Base-by-base conservation (phyloP, 495 filamentous ascomycete species). In the Extremus antarcticus region DNA sequence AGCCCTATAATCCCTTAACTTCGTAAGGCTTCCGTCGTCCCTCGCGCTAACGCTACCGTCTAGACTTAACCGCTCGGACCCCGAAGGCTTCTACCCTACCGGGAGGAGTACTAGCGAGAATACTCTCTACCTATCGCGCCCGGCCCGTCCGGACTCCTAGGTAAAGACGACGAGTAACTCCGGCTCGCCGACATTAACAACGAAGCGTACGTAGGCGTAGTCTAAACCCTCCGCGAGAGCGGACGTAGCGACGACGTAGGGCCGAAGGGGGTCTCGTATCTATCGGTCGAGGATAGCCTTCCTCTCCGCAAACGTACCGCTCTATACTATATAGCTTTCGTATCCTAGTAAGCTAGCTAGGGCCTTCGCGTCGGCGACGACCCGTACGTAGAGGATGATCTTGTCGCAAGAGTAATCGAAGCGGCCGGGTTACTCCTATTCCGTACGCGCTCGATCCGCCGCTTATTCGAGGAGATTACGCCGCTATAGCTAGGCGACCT, bases 201-300 rank as follows among this genome's bases (percentile, higher is more conserved):
- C 13, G 2, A 55, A n/a, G n/a, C 43, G 41, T 10, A 55, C 23
- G 25, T 55, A 21, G 2, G 23, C 3, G 41, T 55, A 38, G 19
- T 55, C 52, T 40, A 55, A 55, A n/a, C 52, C 43, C 20, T 43
- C 52, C n/a, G 38, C 43, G 19, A 55, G 52, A 2, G 52, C 52
- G 20, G 41, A 10, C 9, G 52, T 55, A 3, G 52, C 52, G 24
- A 55, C 43, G 20, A 55, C 25, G 41, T 19, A 55, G 11, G 47
- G 17, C 47, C 25, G 13, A 23, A 13, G 11, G 17, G 10, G 11
- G 10, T 9, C 21, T 10, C 24, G n/a, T 3, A 29, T 29, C 47
- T 23, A 50, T 23, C 15, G 10, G 10, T 16, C 24, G 17, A 50
- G 24, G 4, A 29, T 19, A 13, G 21, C 47, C 17, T 50, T 29